Percentiles rank a stretch among this genome's conserved stretches.
Evolutionary conservation across 495 filamentous ascomycete genomes (phyloP).

Genomic region (Sabuloglossum arenarium): DNA sequence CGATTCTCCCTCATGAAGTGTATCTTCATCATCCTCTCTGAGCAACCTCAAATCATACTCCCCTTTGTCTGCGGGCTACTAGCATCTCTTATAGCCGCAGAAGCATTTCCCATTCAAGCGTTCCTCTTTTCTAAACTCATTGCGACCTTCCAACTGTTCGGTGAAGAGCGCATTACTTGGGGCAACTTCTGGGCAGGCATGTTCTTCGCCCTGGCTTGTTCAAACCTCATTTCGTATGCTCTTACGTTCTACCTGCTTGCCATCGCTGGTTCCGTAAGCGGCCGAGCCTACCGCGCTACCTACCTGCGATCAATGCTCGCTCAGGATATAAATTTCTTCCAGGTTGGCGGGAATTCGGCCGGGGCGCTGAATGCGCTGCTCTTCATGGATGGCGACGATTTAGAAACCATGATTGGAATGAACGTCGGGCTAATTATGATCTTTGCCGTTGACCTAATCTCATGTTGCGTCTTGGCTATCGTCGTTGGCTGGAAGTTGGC

Average conservation of each 20-base stretch:
- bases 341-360: constrained; percentile 19
- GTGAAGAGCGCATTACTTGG: neutral
- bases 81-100: neutral
- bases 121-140: neutral
- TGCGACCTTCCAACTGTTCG: neutral
- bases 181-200: constrained; percentile 26
- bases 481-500: constrained; percentile 42
- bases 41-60: neutral
- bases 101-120: neutral
- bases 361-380: constrained; percentile 29
- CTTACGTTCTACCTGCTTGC: constrained; percentile 28
- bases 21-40: neutral
- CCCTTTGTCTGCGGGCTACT: neutral
- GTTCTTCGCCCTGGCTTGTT: constrained; percentile 33
- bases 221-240: constrained; percentile 31
- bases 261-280: constrained; percentile 24
- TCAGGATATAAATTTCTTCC: constrained; percentile 28
- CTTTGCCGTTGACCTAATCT: constrained; percentile 20
- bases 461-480: constrained; percentile 30
- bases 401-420: constrained; percentile 22
- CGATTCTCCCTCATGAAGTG: no score
- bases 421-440: constrained; percentile 25
- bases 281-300: constrained; percentile 22
- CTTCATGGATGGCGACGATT: constrained; percentile 30
- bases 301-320: constrained; percentile 26